Base-by-base conservation (phyloP, 2,329 filamentous ascomycete species). In the Hypomyces perniciosus region DNA sequence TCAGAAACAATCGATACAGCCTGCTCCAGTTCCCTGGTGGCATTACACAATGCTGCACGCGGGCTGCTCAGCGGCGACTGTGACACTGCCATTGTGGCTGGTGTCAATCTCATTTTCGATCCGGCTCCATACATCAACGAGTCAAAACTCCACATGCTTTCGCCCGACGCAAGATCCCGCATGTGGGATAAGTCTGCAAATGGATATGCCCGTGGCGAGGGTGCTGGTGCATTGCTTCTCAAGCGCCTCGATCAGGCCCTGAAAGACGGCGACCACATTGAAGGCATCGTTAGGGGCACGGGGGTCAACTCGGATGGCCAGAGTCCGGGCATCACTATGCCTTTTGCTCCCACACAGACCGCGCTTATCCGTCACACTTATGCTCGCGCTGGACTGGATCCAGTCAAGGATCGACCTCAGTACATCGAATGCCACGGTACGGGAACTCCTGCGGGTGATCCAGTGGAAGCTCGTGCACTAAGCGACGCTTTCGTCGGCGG, bases 121-220 rank as follows among this genome's bases (percentile, higher is more conserved):
- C 61, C 59, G 0, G 53, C 57, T n/a, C 34, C 29, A 26, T 52
- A 39, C 34, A 44, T 54, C 20, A 12, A 10, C 4, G 44, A 51
- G 29, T 38, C 35, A 2, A 55, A 55, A 5, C 34, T 56, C 6
- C 39, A 51, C 8, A 57, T 60, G 54, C 53, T 47, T 42, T 56
- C 44, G 33, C 56, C 44, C 6, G 47, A 49, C 8, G 38, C 41
- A 8, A 48, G 41, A 39, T 30, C 46, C 8, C 31, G 41, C 8
- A 48, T 48, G 46, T 48, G 20, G 20, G 3, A 20, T 6, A 20
- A 20, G 20, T 20, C 20, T 4, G 78, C 73, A 0, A 64, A 78
- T 55, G 77, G 76, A 1, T 79, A 79, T 56, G 75, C 66, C 5
- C 69, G 77, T 0, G 77, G 74, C 12, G 78, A 80, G 30, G 48